Base-by-base conservation (phyloP, 1,284 basidiomycete species). In the Schizophyllum commune region DNA sequence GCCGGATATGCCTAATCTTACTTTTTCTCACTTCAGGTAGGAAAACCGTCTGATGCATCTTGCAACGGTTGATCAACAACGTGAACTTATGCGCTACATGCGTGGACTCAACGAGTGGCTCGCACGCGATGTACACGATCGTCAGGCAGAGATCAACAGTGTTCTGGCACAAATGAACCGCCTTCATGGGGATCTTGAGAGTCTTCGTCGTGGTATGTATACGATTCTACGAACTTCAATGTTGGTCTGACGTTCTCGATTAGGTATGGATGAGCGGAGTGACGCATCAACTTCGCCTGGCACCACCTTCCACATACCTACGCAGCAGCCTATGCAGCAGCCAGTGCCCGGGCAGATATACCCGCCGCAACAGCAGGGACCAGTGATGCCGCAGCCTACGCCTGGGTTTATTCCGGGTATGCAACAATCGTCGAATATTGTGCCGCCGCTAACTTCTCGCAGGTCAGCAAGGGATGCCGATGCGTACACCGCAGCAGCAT, bases 81-180 rank as follows among this genome's bases (percentile, higher is more conserved):
- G 85, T 22, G 88, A 90, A 68, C 75, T 92, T 54, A 88, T 91
- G 82, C 75, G 85, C 53, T 91, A 92, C 67, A 84, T 92, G 82
- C 68, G 79, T 57, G 79, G 77, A 3, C 74, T 92, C 39, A 91
- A 92, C 65, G 79, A 82, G 56, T 92, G 89, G 90, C 73, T 91
- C 15, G 84, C 80, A 61, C 79, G 83, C 32, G 89, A 92, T 68
- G 89, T 90, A 0, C 77, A 80, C 57, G 87, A 91, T 71, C 83
- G 90, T 27, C 88, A 90, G 64, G 76, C 80, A 4, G 89, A 91
- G 68, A 74, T 91, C 52, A 78, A 77, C n/a, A 81, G 81, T 7
- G 83, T 92, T 11, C 75, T 81, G 55, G 83, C 81, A 15, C 80
- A 85, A 13, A 74, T 92, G 8, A 84, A 89, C 63, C 78, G 82